Base-by-base conservation (phyloP, 495 filamentous ascomycete genomes). In the Penicillium desertorum region DNA sequence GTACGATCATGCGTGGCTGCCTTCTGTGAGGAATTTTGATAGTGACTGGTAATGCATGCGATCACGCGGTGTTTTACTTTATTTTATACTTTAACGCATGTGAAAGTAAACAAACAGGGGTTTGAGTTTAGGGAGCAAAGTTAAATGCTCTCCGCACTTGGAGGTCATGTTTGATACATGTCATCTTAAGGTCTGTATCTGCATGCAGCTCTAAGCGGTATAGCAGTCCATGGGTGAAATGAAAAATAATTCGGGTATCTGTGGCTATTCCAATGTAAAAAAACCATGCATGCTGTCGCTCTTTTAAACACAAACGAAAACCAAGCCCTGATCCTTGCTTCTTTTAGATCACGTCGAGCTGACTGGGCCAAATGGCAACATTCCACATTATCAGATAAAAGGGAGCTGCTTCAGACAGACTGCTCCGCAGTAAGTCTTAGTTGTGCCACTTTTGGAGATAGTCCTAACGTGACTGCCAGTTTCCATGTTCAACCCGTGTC, bases 31-130 rank as follows among this genome's bases (percentile, higher is more conserved):
- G 49, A 29, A n/a, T 19, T 52, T 19, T 4, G 9, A 41, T 37
- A 8, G 22, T 16, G 12, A 10, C 2, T 2, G 25, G 23, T n/a
- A 41, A 51, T 51, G 49, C 49, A 42, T 29, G 49, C 29, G 2
- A 14, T 51, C 49, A 30, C n/a, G 2, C 3, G 3, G 32, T 51
- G 36, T 19, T 27, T 25, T 42, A 29, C 50, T 52, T 16, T 30
- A 52, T 42, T 42, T 52, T 29, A 52, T 29, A 51, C 49, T 51
- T 30, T 52, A 52, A 52, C 22, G 37, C 45, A 51, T 39, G 45
- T 29, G 43, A 45, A 22, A 12, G 19, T 44, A 44, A 49, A 34
- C 30, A 49, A 36, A 36, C 46, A 12, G n/a, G 19, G 10, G 25
- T 19, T 20, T 32, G 29, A 22, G 44, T 46, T 29, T 29, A 27